phyloP scores from a whole-genome alignment of 495 filamentous ascomycete species.

The Hyphodiscus hymeniophilus region DNA sequence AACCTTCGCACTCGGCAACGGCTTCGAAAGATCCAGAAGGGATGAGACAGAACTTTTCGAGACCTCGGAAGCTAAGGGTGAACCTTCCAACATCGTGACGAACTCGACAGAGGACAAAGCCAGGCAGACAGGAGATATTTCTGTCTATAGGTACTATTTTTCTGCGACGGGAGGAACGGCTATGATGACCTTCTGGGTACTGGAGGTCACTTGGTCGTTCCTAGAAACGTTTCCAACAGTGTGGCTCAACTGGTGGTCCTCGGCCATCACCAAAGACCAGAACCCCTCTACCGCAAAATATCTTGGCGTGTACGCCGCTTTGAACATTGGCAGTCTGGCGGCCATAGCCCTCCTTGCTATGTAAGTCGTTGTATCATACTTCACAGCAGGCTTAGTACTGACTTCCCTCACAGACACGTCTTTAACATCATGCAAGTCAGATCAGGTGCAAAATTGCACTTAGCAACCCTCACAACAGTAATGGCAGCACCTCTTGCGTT shows the following conservation, averaged over 20 bases:
- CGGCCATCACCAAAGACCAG: too few relatives aligned
- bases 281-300: too few relatives aligned
- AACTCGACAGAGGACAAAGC: constrained; percentile 14
- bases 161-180: constrained; percentile 4
- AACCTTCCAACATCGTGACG: constrained; percentile 2
- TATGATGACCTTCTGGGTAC: not conserved
- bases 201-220: not conserved
- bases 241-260: not conserved
- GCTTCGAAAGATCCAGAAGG: not conserved
- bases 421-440: too few relatives aligned
- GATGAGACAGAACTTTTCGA: not conserved
- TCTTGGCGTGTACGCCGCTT: too few relatives aligned
- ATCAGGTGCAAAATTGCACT: constrained; percentile 3
- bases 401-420: not conserved
- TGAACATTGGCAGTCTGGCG: too few relatives aligned
- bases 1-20: not conserved
- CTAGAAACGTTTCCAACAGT: not conserved
- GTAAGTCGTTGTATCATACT: too few relatives aligned
- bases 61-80: not conserved
- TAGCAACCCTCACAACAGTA: not conserved
- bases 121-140: constrained; percentile 40
- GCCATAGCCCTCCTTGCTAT: too few relatives aligned
- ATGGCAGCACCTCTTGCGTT: constrained; percentile 19
- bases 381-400: constrained; percentile 30
- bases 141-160: constrained; percentile 38